Conservation (phyloP, 106 monocot genomes). For the Agapanthus africanus region DNA sequence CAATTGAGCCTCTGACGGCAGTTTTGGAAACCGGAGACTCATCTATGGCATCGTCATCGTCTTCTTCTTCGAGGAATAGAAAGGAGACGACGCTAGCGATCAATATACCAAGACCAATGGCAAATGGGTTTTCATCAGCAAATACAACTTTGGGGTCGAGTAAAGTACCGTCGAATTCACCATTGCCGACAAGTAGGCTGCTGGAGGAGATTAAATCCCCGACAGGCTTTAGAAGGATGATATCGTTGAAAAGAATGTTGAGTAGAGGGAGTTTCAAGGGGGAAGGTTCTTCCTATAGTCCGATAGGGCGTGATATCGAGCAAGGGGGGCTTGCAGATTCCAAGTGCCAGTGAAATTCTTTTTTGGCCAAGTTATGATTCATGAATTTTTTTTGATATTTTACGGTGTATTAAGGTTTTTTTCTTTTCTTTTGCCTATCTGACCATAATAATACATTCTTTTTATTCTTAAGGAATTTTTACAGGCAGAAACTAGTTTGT, state of each 20-base stretch:
- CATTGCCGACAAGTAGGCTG: constrained; percentile 7
- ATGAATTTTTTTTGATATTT: background rate
- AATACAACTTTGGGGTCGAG: background rate
- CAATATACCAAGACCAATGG: background rate
- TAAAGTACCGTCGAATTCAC: constrained; percentile 5
- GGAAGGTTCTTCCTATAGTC: constrained; percentile 6
- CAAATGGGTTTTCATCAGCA: background rate
- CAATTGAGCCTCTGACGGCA: background rate
- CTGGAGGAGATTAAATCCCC: constrained; percentile 11
- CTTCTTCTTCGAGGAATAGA: constrained; percentile 11
- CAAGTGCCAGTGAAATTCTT: background rate
- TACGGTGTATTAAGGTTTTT: background rate
- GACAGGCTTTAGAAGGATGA: background rate
- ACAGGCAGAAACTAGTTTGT: background rate
- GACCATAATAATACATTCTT: background rate
- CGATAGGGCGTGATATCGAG: constrained; percentile 18
- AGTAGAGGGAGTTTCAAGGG: constrained; percentile 4
- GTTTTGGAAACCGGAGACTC: background rate
- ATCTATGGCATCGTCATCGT: background rate
- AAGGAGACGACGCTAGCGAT: constrained; percentile 1
- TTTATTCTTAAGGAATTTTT: background rate
- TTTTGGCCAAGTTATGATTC: background rate
- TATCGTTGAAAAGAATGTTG: background rate
- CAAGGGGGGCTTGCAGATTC: constrained; percentile 1
- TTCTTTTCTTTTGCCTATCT: background rate